Evolutionary conservation across 139 green algal species (phyloP), one percentile per base, ranked within the genome.

Genomic region (Auxenochlorella pyrenoidosa): DNA sequence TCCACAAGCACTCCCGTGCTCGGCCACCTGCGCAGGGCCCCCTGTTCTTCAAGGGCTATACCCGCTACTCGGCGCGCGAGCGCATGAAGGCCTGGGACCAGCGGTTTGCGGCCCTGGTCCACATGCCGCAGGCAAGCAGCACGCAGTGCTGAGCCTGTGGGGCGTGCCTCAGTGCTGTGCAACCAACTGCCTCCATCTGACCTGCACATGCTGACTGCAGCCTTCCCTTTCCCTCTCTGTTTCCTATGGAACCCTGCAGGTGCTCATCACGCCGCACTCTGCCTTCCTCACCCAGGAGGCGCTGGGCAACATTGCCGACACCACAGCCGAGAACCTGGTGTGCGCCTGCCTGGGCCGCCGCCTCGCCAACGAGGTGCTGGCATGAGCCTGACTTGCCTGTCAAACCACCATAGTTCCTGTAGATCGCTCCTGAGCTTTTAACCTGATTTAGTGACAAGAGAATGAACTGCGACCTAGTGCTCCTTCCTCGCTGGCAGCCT

Each of bases 221-320:
- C 47, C 8, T 54, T 54, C 47, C 10, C 47, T 54, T 10, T 54
- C 8, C 47, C 47, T 54, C 8, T 54, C 10, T 54, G 47, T 18
- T 54, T 10, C 47, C 8, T 18, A 18, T 54, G 8, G 47, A 54
- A 18, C n/a, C 79, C 15, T 78, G 63, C 65, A 77, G 63, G 58
- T 82, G 72, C 54, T 98, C 36, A 89, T 97, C n/a, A 97, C 94
- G 0, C 93, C 94, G 0, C 95, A 98, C 92, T 92, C 86, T 16
- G 96, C 95, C 5, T 98, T 98, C 89, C 90, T 98, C 5, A 98
- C 96, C 3, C 41, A 91, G 78, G 78, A 84, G 78, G 95, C 96
- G 5, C 91, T 98, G 10, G 40, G 68, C 2, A 95, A 95, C 80
- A 98, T 98, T 82, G 91, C 91, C 0, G 75, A 66, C 40, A 96